Evolutionary conservation across 108 stramenopile genomes (phyloP).

Genomic region (Nitzschia putrida): DNA sequence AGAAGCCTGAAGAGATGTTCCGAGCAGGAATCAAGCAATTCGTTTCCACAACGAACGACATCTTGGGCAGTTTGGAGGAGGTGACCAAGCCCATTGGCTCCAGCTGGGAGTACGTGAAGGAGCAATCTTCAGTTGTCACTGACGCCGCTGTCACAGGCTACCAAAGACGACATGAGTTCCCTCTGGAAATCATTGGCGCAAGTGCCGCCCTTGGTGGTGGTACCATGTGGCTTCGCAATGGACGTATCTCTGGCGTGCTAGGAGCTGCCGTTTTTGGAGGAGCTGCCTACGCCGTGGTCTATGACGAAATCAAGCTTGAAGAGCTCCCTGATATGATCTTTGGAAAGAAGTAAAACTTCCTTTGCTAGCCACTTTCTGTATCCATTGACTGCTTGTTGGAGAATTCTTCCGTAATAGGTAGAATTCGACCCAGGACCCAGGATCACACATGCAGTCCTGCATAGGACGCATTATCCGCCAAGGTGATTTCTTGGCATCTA

Average conservation of each 20-base stretch:
- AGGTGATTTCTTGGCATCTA: too few species aligned
- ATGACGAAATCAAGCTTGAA: constrained; percentile 32
- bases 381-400: too few species aligned
- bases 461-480: background rate
- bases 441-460: background rate
- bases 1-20: constrained; percentile 21
- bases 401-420: too few species aligned
- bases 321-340: constrained; percentile 33
- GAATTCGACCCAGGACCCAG: too few species aligned
- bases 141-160: constrained; percentile 19
- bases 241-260: constrained; percentile 31
- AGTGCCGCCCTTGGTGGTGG: constrained; percentile 23
- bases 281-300: constrained; percentile 41
- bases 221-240: constrained; percentile 29
- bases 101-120: constrained; percentile 16
- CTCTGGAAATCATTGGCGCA: constrained; percentile 35
- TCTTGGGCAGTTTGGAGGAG: constrained; percentile 10
- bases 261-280: constrained; percentile 29
- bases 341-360: constrained; percentile 27
- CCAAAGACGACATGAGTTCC: constrained; percentile 36
- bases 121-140: background rate
- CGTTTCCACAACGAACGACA: constrained; percentile 12
- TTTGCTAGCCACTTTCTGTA: too few species aligned
- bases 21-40: constrained; percentile 16
- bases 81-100: constrained; percentile 10